Conservation (phyloP, 2,329 filamentous ascomycete species). For the Aspergillus texensis region DNA sequence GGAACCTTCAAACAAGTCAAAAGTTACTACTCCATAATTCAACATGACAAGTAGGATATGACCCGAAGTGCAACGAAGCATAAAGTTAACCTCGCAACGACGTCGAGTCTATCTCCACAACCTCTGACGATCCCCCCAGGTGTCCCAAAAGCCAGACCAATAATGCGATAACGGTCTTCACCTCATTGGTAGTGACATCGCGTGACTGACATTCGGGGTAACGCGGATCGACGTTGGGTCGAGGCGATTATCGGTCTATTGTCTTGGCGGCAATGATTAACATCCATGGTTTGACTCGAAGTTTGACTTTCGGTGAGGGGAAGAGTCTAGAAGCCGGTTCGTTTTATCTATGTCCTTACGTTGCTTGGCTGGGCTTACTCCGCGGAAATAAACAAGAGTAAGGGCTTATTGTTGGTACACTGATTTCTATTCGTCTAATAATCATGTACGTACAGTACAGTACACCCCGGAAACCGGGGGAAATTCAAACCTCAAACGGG, state of each 20-base stretch:
- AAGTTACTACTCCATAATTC: too few relatives aligned
- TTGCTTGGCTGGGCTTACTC: neutral
- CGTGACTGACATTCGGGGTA: neutral
- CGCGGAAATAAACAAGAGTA: neutral
- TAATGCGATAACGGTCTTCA: neutral
- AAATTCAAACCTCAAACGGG: conserved; percentile 21
- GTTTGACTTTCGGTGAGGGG: neutral
- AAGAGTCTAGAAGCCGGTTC: neutral
- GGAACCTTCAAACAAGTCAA: too few relatives aligned
- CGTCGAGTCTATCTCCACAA: neutral
- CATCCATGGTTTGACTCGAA: neutral
- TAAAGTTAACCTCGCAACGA: neutral
- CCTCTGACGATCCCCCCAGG: neutral
- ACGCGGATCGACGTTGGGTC: neutral
- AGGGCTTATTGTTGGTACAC: neutral
- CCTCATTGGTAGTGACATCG: neutral
- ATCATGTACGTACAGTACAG: conserved; percentile 7
- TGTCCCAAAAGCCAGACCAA: neutral
- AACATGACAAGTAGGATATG: neutral
- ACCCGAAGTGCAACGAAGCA: neutral
- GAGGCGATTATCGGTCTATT: neutral
- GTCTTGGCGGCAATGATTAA: conserved; percentile 2
- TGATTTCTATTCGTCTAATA: conserved; percentile 4
- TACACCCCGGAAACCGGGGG: neutral
- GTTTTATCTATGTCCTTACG: neutral